Evolutionary conservation across 2,329 filamentous ascomycete species (phyloP).

Genomic region (Fusarium falciforme): DNA sequence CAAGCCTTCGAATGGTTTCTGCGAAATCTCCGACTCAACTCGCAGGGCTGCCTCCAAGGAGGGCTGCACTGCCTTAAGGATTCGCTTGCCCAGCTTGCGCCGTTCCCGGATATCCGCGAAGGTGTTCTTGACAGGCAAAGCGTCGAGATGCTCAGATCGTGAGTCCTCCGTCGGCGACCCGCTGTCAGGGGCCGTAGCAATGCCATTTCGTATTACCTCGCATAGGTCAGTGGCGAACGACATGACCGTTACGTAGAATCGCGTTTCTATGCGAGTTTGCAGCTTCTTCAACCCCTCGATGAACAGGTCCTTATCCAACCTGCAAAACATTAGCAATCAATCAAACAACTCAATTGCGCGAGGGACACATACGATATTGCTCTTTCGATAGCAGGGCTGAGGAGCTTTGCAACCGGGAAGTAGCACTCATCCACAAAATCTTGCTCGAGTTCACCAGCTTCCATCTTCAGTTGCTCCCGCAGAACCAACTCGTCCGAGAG

Average conservation of each 20-base stretch:
- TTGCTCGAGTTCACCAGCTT: conserved; percentile 79
- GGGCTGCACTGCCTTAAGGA: conserved; percentile 84
- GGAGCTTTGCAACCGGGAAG: conserved; percentile 83
- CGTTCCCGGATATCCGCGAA: conserved; percentile 81
- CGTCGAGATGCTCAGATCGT: conserved; percentile 55
- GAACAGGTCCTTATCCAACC: conserved; percentile 74
- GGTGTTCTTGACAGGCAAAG: conserved; percentile 62
- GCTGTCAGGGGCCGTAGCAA: conserved; percentile 56
- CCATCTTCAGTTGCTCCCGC: conserved; percentile 81
- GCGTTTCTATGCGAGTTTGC: conserved; percentile 62
- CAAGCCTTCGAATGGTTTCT: conserved; percentile 75
- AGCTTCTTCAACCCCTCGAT: conserved; percentile 62
- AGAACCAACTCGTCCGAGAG: conserved; percentile 78
- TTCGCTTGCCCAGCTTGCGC: conserved; percentile 87
- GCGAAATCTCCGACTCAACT: conserved; percentile 84
- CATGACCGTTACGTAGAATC: conserved; percentile 69
- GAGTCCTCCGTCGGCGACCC: conserved; percentile 40
- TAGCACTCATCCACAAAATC: conserved; percentile 90
- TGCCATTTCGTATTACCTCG: conserved; percentile 63
- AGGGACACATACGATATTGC: conserved; percentile 77
- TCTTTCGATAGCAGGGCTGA: conserved; percentile 83
- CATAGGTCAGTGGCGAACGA: conserved; percentile 69
- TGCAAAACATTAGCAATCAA: conserved; percentile 55
- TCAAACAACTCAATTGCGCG: conserved; percentile 17
- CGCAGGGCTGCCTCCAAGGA: conserved; percentile 79